Evolutionary conservation across 148 eudicot genomes (phyloP), one percentile per base, ranked within the genome.

Genomic region (Fallopia convolvulus): DNA sequence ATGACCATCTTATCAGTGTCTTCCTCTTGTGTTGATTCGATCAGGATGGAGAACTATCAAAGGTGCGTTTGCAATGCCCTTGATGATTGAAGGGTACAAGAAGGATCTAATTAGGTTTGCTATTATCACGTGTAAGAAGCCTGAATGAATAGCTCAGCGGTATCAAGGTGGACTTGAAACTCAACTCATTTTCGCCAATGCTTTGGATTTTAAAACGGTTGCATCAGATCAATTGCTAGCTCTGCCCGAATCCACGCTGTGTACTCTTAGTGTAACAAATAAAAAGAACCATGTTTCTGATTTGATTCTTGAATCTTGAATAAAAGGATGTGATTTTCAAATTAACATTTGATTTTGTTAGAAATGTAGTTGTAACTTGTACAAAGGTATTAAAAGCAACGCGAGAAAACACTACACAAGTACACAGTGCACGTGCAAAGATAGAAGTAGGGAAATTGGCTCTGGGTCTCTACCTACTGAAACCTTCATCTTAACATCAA

Each of bases 41-140:
- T 71, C 87, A 94, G 99, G 99, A 75, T 92, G 97, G 99, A 94
- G 91, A 82, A 92, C 96, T 6, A 89, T 94, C 78, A 92, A 83
- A 80, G 99, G 97, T 15, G 99, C 99, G 14, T 47, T 92, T 79
- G 99, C 81, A 58, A 94, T 92, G 99, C 99, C 99, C 42, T 71
- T 92, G 87, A 94, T 94, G 99, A 82, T 94, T 36, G 85, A 88
- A 84, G 99, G 99, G 83, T 94, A 90, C 83, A 89, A 87, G 84
- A 94, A 85, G 79, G 96, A 84, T 68, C 85, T 92, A 20, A 94
- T 94, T 83, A 89, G 91, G 85, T 94, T 92, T 76, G 88, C 99
- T 6, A 90, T 94, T 73, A 94, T 94, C 61, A 90, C 99, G 23
- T 90, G 97, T 78, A 83, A 83, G 81, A 94, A 94, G 81, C 92